These are phyloP conservation scores for Vitrella brassicaformis DNA, from an alignment of 73 alveolate genomes.

Conservation along the genomic window DNA sequence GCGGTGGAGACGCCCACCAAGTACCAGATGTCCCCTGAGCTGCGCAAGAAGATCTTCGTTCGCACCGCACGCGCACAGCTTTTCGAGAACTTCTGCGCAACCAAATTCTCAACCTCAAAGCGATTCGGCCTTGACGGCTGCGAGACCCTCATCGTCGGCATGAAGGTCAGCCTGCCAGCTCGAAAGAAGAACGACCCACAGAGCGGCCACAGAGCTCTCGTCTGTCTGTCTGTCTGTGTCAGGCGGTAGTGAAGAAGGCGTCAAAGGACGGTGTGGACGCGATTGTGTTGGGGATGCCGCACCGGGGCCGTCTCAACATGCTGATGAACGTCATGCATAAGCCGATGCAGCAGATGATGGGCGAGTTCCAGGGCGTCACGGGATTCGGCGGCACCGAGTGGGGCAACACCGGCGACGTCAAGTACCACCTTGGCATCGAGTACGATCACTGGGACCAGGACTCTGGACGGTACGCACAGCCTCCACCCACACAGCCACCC, in stretches of 20 bases:
- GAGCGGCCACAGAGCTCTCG: neutral
- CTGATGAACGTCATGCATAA: slow-evolving; percentile 49
- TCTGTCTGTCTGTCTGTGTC: neutral
- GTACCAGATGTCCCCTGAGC: neutral
- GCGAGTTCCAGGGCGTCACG: slow-evolving; percentile 42
- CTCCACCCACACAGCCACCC: slow-evolving; percentile 23
- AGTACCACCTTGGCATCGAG: slow-evolving; percentile 37
- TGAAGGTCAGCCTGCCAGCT: slow-evolving; percentile 14
- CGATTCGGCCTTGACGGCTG: slow-evolving; percentile 71
- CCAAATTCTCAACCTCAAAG: slow-evolving; percentile 71
- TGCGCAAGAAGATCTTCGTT: neutral
- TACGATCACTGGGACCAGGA: neutral
- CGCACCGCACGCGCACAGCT: slow-evolving; percentile 46
- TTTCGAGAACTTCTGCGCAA: slow-evolving; percentile 56
- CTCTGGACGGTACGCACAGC: slow-evolving; percentile 18
- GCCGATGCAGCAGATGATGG: slow-evolving; percentile 42
- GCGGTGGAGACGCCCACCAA: neutral
- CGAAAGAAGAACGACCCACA: neutral
- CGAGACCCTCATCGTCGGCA: slow-evolving; percentile 24
- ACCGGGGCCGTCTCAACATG: slow-evolving; percentile 64
- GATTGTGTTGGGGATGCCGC: slow-evolving; percentile 75
- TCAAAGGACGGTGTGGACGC: slow-evolving; percentile 36
- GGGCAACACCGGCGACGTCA: slow-evolving; percentile 10
- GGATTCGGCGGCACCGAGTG: neutral
- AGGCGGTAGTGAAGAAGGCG: neutral